Percentiles rank a stretch among this genome's conserved stretches.
Evolutionary conservation across 2,329 filamentous ascomycete species (phyloP).

Genomic region (Cercospora brassicicola): DNA sequence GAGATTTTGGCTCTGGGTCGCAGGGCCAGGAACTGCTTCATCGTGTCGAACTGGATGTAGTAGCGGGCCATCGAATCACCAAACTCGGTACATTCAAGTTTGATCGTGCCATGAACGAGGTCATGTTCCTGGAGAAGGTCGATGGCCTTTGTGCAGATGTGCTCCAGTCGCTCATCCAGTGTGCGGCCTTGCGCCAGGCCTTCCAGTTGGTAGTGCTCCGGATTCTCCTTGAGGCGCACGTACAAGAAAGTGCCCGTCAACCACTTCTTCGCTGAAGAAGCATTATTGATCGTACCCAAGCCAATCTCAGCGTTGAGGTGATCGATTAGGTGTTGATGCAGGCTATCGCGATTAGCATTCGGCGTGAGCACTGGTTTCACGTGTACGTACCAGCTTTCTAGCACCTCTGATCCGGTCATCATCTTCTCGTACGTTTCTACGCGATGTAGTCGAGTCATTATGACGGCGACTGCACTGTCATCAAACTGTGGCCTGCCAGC

Average conservation of each 20-base stretch:
- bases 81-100: constrained; percentile 66
- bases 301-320: constrained; percentile 83
- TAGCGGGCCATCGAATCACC: constrained; percentile 81
- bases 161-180: constrained; percentile 64
- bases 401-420: constrained; percentile 67
- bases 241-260: constrained; percentile 75
- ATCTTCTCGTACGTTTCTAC: constrained; percentile 69
- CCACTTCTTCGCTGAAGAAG: constrained; percentile 69
- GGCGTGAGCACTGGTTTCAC: constrained; percentile 3
- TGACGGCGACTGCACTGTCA: constrained; percentile 70
- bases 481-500: constrained; percentile 84
- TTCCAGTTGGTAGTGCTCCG: constrained; percentile 67
- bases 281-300: constrained; percentile 67
- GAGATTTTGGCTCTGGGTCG: constrained; percentile 61
- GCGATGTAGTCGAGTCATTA: constrained; percentile 70
- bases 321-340: constrained; percentile 77
- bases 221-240: constrained; percentile 70
- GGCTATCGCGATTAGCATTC: background rate
- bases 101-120: constrained; percentile 54
- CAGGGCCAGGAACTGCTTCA: constrained; percentile 68
- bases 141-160: constrained; percentile 70
- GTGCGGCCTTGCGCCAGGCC: constrained; percentile 52
- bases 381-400: constrained; percentile 65
- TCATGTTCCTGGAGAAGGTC: constrained; percentile 60
- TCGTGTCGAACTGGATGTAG: constrained; percentile 76